Evolutionary conservation across 2,329 filamentous ascomycete species (phyloP).

Genomic region (Cladosporium sp.): DNA sequence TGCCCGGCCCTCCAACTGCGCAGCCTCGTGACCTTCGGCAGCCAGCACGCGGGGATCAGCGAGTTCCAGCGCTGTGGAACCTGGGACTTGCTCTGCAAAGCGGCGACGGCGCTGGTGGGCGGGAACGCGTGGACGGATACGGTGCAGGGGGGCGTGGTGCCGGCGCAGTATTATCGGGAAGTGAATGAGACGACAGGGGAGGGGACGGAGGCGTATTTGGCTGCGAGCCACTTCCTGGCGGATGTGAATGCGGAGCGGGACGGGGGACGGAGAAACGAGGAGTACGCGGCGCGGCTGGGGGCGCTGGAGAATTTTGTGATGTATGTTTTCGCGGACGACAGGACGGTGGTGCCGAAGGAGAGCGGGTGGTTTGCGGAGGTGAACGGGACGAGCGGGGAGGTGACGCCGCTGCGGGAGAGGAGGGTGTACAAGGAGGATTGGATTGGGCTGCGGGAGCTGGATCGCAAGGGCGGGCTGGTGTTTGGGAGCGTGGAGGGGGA

Average conservation of each 20-base stretch:
- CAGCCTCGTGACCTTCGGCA: conserved; percentile 80
- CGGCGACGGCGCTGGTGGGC: conserved; percentile 69
- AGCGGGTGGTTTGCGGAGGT: conserved; percentile 86
- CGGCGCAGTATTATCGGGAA: conserved; percentile 90
- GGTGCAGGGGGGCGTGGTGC: conserved; percentile 75
- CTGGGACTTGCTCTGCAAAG: conserved; percentile 73
- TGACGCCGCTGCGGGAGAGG: conserved; percentile 62
- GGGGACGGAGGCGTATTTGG: conserved; percentile 60
- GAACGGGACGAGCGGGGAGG: conserved; percentile 57
- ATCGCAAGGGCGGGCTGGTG: conserved; percentile 69
- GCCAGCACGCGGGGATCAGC: conserved; percentile 86
- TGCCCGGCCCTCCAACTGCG: conserved; percentile 80
- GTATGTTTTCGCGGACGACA: conserved; percentile 84
- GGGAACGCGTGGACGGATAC: conserved; percentile 73
- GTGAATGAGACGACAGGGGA: conserved; percentile 51
- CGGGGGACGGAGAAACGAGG: conserved; percentile 56
- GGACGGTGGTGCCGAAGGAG: conserved; percentile 82
- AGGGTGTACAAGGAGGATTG: conserved; percentile 83
- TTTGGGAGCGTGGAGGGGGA: conserved; percentile 68
- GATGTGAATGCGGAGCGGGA: conserved; percentile 91
- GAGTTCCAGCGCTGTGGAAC: conserved; percentile 69
- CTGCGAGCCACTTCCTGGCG: conserved; percentile 78
- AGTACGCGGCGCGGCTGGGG: conserved; percentile 66
- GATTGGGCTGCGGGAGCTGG: conserved; percentile 75
- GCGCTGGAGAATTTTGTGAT: conserved; percentile 73